A percentile compares a stretch with the other conserved stretches of the same genome.
phyloP scores from a whole-genome alignment of 2,329 filamentous ascomycete species.

The Aspergillus nomiae region DNA sequence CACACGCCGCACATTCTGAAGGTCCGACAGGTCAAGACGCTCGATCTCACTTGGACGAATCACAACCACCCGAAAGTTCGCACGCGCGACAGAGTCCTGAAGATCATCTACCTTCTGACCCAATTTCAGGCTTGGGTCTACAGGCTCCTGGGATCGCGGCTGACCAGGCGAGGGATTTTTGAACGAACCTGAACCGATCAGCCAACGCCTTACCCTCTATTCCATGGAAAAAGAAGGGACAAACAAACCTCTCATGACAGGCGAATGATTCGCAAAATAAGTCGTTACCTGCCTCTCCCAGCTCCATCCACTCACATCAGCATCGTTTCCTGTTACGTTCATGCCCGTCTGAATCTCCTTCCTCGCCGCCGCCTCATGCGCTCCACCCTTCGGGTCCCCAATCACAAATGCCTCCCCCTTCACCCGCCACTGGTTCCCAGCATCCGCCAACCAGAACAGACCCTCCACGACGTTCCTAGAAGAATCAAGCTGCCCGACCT shows the following conservation, averaged over 20 bases:
- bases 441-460: slow-evolving; percentile 75
- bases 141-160: slow-evolving; percentile 56
- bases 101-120: slow-evolving; percentile 70
- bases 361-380: slow-evolving; percentile 51
- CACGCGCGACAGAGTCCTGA: slow-evolving; percentile 67
- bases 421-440: slow-evolving; percentile 80
- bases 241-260: slow-evolving; percentile 69
- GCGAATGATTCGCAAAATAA: slow-evolving; percentile 87
- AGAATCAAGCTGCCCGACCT: slow-evolving; percentile 71
- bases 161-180: slow-evolving; percentile 70
- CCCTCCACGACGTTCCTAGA: slow-evolving; percentile 75
- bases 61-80: slow-evolving; percentile 82
- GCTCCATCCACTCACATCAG: slow-evolving; percentile 62
- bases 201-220: background rate
- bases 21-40: slow-evolving; percentile 69
- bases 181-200: slow-evolving; percentile 59
- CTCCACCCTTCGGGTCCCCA: slow-evolving; percentile 65
- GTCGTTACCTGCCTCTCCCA: slow-evolving; percentile 79
- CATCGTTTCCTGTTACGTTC: slow-evolving; percentile 44
- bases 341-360: slow-evolving; percentile 61
- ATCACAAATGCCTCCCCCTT: slow-evolving; percentile 76
- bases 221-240: background rate
- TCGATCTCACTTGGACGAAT: slow-evolving; percentile 82
- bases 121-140: slow-evolving; percentile 48
- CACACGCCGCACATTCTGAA: slow-evolving; percentile 64